Evolutionary conservation across 164 flowering plant species (phyloP).

Genomic region (Tetracentron sinense): DNA sequence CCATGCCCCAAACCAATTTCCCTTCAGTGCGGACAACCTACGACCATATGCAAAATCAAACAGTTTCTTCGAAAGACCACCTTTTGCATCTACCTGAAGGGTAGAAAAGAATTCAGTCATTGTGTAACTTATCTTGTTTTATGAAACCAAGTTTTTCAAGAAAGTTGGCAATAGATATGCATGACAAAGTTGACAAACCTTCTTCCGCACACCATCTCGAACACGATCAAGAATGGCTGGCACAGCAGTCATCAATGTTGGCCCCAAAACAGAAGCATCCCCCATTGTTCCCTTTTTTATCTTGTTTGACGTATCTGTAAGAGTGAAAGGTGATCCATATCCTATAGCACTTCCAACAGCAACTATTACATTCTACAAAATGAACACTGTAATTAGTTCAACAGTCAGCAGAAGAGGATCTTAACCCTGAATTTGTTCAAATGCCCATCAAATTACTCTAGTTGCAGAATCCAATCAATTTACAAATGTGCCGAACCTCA

Average conservation of each 20-base stretch:
- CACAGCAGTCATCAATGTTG: constrained; percentile 90
- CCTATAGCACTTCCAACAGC: constrained; percentile 85
- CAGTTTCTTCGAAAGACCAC: constrained; percentile 73
- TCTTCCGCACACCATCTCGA: constrained; percentile 85
- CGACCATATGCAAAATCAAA: constrained; percentile 84
- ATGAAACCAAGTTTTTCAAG: not conserved
- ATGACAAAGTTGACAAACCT: constrained; percentile 41
- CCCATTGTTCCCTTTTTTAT: constrained; percentile 87
- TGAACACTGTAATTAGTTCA: not conserved
- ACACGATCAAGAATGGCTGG: constrained; percentile 99
- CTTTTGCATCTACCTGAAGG: constrained; percentile 75
- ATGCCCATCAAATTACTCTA: not conserved
- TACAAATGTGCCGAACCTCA: constrained; percentile 56
- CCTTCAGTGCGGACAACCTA: constrained; percentile 74
- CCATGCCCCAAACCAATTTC: constrained; percentile 99
- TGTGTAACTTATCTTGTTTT: not conserved
- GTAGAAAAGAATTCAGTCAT: constrained; percentile 12
- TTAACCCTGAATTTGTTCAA: not conserved
- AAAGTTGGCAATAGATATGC: not conserved
- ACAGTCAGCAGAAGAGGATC: not conserved
- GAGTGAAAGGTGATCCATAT: constrained; percentile 92
- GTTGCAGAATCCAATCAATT: constrained; percentile 3
- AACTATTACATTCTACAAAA: constrained; percentile 55
- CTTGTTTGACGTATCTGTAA: constrained; percentile 90
- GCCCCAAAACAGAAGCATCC: constrained; percentile 73